Evolutionary conservation across 164 flowering plant species (phyloP).

Genomic region (Piper longum): DNA sequence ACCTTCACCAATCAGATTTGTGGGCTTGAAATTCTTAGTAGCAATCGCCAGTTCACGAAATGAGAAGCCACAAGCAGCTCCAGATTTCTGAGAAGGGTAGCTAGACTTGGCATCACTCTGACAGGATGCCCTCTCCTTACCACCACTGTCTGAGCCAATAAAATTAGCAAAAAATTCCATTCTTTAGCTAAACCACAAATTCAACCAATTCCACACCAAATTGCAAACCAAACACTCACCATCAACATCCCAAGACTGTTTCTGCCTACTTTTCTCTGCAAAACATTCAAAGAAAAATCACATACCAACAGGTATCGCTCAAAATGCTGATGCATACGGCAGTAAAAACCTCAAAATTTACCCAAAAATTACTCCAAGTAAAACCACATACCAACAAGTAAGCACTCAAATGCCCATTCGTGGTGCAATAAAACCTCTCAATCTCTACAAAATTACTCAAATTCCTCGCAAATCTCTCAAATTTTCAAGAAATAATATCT

Average conservation of each 20-base stretch:
- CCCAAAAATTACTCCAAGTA: no score
- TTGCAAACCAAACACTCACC: background rate
- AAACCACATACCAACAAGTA: no score
- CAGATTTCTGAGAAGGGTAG: background rate
- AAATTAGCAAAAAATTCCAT: background rate
- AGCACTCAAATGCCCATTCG: no score
- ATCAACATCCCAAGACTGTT: background rate
- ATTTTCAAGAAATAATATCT: no score
- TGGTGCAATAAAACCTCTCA: no score
- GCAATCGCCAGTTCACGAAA: constrained; percentile 59
- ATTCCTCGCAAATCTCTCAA: no score
- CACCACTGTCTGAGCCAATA: constrained; percentile 17
- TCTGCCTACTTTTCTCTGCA: background rate
- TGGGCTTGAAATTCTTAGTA: constrained; percentile 42
- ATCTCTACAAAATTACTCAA: no score
- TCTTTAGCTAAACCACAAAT: background rate
- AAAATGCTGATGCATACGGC: background rate
- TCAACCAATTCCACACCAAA: background rate
- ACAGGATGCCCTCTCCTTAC: constrained; percentile 10
- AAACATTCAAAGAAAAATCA: background rate
- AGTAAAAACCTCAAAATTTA: no score
- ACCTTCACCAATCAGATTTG: constrained; percentile 73
- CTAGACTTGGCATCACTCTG: constrained; percentile 12
- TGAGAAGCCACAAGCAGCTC: constrained; percentile 43
- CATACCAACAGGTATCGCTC: background rate